A percentile compares a stretch with the other conserved stretches of the same genome.
Conservation (phyloP, 2,329 filamentous ascomycete species). For the Aschersonia sp. region DNA sequence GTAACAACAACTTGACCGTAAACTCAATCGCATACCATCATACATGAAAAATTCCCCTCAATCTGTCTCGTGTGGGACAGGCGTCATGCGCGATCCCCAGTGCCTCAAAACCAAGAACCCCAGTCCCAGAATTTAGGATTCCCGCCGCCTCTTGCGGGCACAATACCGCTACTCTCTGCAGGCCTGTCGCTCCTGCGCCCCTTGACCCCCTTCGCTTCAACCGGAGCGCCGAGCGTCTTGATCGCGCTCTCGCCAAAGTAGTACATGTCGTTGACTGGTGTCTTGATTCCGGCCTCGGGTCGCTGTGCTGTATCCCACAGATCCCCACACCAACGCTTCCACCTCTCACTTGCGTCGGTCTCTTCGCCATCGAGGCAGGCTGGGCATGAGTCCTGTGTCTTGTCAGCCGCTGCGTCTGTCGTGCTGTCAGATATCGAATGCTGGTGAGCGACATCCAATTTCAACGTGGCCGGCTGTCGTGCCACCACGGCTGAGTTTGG, state of each 20-base stretch:
- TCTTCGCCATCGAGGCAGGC: too few relatives aligned
- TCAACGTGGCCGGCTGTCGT: neutral
- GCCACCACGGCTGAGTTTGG: neutral
- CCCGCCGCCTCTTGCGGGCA: conserved; percentile 8
- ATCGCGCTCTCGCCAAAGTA: conserved; percentile 5
- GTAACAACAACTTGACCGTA: too few relatives aligned
- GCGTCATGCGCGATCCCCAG: neutral
- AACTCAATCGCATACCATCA: too few relatives aligned
- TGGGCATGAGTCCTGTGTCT: neutral
- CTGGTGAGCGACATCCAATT: neutral
- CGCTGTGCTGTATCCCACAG: neutral
- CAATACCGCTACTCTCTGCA: neutral
- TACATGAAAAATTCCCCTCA: too few relatives aligned
- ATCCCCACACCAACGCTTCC: conserved; percentile 1
- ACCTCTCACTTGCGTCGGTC: neutral
- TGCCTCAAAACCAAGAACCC: conserved; percentile 15
- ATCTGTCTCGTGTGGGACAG: too few relatives aligned
- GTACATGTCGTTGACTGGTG: conserved; percentile 2
- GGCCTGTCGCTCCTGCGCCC: neutral
- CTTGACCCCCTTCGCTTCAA: neutral
- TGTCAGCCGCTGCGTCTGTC: neutral
- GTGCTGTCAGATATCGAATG: too few relatives aligned
- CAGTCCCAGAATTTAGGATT: conserved; percentile 10
- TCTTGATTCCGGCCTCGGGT: neutral
- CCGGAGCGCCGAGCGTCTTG: neutral